Conservation (phyloP, 2,329 filamentous ascomycete species). For the Xylaria sp. region DNA sequence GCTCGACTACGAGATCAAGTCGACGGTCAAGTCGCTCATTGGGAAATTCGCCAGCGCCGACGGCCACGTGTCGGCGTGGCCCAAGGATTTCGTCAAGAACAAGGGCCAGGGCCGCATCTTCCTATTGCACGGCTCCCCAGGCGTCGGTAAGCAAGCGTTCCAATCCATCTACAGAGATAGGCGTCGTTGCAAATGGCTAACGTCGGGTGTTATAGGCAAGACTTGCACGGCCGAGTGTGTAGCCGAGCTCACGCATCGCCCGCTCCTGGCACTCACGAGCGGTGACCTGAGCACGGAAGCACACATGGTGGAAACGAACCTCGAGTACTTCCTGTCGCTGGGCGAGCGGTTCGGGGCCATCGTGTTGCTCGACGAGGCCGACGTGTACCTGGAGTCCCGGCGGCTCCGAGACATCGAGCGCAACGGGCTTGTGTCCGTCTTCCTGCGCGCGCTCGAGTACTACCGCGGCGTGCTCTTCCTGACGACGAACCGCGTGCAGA, state of each 20-base stretch:
- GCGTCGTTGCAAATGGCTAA: conserved; percentile 6
- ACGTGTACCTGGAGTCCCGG: conserved; percentile 68
- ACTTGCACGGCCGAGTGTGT: conserved; percentile 67
- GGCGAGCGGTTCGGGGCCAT: conserved; percentile 63
- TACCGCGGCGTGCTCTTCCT: conserved; percentile 63
- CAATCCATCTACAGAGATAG: not conserved
- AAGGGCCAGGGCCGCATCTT: conserved; percentile 64
- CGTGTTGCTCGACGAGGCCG: conserved; percentile 68
- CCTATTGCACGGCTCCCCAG: conserved; percentile 63
- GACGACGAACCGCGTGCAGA: conserved; percentile 61
- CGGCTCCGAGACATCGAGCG: conserved; percentile 56
- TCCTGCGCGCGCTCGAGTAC: conserved; percentile 63
- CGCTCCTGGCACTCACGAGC: conserved; percentile 62
- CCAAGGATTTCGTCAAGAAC: conserved; percentile 60
- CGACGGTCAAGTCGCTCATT: conserved; percentile 59
- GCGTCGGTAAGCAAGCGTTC: conserved; percentile 53
- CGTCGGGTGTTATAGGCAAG: conserved; percentile 52
- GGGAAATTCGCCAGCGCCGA: conserved; percentile 58
- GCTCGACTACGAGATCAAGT: conserved; percentile 60
- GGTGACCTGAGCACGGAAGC: conserved; percentile 59
- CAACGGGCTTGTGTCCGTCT: conserved; percentile 61
- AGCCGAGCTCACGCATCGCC: conserved; percentile 61
- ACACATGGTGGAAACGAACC: conserved; percentile 55
- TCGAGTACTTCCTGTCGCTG: conserved; percentile 61
- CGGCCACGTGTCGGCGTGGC: conserved; percentile 58